Evolutionary conservation across 495 filamentous ascomycete species (phyloP).

Genomic region (Penicillium alfredii): DNA sequence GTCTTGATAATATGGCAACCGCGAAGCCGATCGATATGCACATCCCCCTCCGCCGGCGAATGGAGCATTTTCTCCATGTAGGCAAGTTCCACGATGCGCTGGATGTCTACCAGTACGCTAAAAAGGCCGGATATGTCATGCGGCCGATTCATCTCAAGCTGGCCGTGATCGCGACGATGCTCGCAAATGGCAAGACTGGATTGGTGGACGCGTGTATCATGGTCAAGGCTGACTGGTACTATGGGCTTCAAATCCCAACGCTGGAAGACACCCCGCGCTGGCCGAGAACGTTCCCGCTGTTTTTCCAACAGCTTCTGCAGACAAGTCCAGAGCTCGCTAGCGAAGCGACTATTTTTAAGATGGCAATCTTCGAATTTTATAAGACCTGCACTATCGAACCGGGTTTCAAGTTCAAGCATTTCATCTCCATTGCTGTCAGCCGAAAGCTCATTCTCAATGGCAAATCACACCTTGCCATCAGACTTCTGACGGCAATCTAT

Average conservation of each 20-base stretch:
- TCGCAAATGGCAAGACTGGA: conserved; percentile 20
- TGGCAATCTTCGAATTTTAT: conserved; percentile 39
- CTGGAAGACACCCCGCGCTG: conserved; percentile 12
- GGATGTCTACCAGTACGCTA: conserved; percentile 23
- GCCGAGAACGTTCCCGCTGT: conserved; percentile 25
- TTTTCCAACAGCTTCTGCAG: conserved; percentile 35
- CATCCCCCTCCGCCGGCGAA: conserved; percentile 31
- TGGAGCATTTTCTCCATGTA: conserved; percentile 34
- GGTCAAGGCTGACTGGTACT: conserved; percentile 27
- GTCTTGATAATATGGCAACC: conserved; percentile 20
- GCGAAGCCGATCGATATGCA: conserved; percentile 27
- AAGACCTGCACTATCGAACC: conserved; percentile 27
- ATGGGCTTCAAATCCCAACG: conserved; percentile 7
- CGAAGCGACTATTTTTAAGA: conserved; percentile 26
- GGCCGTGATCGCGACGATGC: conserved; percentile 32
- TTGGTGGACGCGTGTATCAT: conserved; percentile 24
- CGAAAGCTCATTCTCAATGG: conserved; percentile 24
- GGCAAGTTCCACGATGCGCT: conserved; percentile 30
- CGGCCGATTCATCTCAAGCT: conserved; percentile 33
- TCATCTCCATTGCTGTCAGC: conserved; percentile 19
- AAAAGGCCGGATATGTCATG: conserved; percentile 20
- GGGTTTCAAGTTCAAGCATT: conserved; percentile 35
- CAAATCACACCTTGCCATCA: conserved; percentile 24
- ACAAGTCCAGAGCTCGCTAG: conserved; percentile 10
- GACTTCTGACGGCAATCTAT: conserved; percentile 34